Evolutionary conservation across 2,329 filamentous ascomycete genomes (phyloP), one percentile per base, ranked within the genome.

Genomic region (Pseudogymnoascus sp.): DNA sequence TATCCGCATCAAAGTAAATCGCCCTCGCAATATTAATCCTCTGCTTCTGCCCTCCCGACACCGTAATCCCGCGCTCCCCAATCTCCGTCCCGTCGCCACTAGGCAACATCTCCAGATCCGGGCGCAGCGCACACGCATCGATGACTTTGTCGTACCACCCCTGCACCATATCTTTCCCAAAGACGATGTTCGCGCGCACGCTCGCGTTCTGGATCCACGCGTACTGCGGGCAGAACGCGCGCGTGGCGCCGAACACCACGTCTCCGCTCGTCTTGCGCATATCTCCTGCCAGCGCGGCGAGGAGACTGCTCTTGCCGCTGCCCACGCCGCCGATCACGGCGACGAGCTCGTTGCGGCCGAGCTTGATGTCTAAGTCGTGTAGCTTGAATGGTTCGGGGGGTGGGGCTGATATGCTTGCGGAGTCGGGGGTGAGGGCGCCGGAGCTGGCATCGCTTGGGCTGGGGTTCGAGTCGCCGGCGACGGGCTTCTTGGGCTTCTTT

Each of bases 121-220:
- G 85, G 62, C 88, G 82, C 9, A 97, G 79, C 1, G 93, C 92
- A 74, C 93, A 97, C 9, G 85, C 84, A 26, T 86, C 79, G 0
- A 90, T 72, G 0, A 87, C 84, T 60, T 80, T 77, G 15, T 81
- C 77, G 70, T 89, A 90, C 93, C 93, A 96, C 2, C 79, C 77
- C 64, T 82, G 82, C 62, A 96, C 82, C 76, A 88, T 84, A 0
- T 86, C 83, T 69, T 91, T 93, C 10, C 93, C 93, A 71, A 97
- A 97, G 0, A 91, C 76, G 65, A 99, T 96, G 71, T 99, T 99
- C 35, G 96, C 86, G 66, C 86, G 87, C 3, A 97, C 83, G 0
- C 88, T 90, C 0, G 91, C 83, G 71, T 97, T 97, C 73, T 97
- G 93, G 60, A 99, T 96, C 95, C 95, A 99, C 0, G 95, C 91